Evolutionary conservation across 257 asterid genomes (phyloP), one percentile per base, ranked within the genome.

Genomic region (Jacaranda copaia): DNA sequence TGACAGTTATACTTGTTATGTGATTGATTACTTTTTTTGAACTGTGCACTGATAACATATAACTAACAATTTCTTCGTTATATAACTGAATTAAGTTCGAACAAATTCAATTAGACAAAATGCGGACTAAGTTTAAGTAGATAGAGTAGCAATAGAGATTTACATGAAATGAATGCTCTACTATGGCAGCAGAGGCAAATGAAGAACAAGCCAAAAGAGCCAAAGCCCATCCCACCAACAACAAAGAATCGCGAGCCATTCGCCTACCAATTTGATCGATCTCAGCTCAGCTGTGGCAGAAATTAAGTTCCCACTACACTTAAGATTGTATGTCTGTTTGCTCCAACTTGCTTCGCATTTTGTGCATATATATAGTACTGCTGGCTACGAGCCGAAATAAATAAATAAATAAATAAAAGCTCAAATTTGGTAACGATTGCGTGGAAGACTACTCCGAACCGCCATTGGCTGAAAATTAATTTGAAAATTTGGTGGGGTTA

Each of bases 151-250:
- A 68, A 38, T 77, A 81, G 55, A 78, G 7, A 77, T 43, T 48
- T 89, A 86, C 90, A 25, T 84, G 70, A 80, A 86, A 84, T 5
- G 90, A 64, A 65, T 86, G 85, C 84, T 86, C 88, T 0, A 86
- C 90, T 2, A 79, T 73, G 8, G 72, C 80, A 43, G 90, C 96
- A 1, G 77, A 77, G 45, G 78, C 84, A 70, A 70, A 70, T 8
- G 85, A 77, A 0, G 78, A 70, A 56, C 15, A 62, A 45, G 53
- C 68, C 19, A 81, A 14, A 38, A 81, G 76, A 75, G 76, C 18
- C 13, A 85, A 49, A 75, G 72, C 68, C n/a, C 74, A 71, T 20
- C 59, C 62, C 25, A 80, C 51, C 52, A 73, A 48, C 5, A 67
- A 12, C 25, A 63, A 16, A 18, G 43, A 43, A 8, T 35, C 5